Evolutionary conservation across 305 asterid genomes (phyloP).

Genomic region (Solanum hybrid): DNA sequence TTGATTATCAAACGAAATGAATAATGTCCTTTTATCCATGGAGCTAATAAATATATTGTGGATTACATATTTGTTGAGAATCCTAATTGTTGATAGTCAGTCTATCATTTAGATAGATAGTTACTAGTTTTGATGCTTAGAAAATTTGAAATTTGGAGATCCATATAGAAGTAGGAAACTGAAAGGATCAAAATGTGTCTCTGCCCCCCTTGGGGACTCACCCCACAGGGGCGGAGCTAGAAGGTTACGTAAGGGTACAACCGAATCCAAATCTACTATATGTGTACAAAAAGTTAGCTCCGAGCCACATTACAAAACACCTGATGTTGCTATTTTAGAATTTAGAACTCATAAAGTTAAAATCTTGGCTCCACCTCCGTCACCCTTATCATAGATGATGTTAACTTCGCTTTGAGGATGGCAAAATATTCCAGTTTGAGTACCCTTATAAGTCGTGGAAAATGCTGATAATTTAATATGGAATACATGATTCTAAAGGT

Average conservation of each 20-base stretch:
- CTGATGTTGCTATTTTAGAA: not conserved
- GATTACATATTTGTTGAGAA: not conserved
- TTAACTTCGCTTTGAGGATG: not conserved
- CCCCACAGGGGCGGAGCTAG: not conserved
- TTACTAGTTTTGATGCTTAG: not conserved
- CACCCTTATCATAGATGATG: not conserved
- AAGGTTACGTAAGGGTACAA: not conserved
- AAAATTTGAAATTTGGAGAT: not conserved
- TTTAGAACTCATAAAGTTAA: not conserved
- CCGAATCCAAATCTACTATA: not conserved
- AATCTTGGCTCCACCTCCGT: not conserved
- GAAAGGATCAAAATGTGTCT: not conserved
- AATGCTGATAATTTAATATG: not conserved
- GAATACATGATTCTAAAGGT: constrained; percentile 32
- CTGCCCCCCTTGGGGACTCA: not conserved
- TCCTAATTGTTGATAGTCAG: not conserved
- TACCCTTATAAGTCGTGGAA: not conserved
- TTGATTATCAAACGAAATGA: not conserved
- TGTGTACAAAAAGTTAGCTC: not conserved
- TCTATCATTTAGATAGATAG: not conserved
- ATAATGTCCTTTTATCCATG: not conserved
- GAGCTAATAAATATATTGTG: not conserved
- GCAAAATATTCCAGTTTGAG: not conserved
- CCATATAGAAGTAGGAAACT: not conserved
- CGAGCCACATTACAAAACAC: not conserved